Conservation (phyloP, 208 protist genomes). For the Novymonas esmeraldas region DNA sequence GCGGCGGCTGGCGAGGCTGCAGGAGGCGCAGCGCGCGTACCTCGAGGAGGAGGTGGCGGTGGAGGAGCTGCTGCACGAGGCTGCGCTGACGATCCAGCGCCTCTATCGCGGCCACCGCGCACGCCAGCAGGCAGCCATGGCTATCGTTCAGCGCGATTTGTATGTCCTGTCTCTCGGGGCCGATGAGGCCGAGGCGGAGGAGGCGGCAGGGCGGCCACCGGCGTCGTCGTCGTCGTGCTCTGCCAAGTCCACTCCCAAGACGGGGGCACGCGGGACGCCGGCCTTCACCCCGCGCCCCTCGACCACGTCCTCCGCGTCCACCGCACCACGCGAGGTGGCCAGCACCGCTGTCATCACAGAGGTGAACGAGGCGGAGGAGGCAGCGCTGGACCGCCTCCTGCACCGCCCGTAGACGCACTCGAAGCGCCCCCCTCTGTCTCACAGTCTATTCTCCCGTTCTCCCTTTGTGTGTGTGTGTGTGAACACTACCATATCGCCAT, state of each 20-base stretch:
- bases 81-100: slow-evolving; percentile 52
- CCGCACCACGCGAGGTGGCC: not conserved
- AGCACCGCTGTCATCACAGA: slow-evolving; percentile 25
- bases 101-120: slow-evolving; percentile 50
- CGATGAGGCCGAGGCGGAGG: slow-evolving; percentile 14
- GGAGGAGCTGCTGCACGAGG: slow-evolving; percentile 38
- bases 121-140: slow-evolving; percentile 31
- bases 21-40: slow-evolving; percentile 15
- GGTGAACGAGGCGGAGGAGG: slow-evolving; percentile 20
- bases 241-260: too few relatives aligned
- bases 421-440: too few relatives aligned
- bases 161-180: slow-evolving; percentile 21
- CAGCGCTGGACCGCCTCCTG: not conserved
- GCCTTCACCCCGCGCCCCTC: not conserved
- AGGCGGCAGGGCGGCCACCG: slow-evolving; percentile 15
- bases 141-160: slow-evolving; percentile 23
- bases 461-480: too few relatives aligned
- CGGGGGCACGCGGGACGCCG: not conserved
- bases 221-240: too few relatives aligned
- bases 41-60: slow-evolving; percentile 29
- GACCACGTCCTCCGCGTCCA: not conserved
- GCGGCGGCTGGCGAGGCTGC: slow-evolving; percentile 12
- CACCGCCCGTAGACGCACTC: too few relatives aligned
- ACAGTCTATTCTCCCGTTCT: too few relatives aligned
- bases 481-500: too few relatives aligned